Evolutionary conservation across 192 early-diverging fungal species (phyloP).

Genomic region (Entomortierella chlamydospora): DNA sequence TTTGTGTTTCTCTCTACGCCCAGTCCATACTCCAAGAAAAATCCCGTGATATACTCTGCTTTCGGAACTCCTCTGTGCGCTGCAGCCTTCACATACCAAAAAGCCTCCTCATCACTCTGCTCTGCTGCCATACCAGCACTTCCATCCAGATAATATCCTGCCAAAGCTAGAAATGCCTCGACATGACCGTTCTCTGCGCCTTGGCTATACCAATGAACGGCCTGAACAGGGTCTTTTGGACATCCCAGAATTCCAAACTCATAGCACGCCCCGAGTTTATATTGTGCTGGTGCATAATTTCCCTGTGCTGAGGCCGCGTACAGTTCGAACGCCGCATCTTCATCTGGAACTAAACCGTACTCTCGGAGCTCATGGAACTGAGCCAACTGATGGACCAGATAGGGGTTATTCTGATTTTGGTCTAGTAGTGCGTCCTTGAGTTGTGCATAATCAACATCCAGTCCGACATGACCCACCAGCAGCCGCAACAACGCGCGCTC

Average conservation of each 20-base stretch:
- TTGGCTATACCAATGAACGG: conserved; percentile 79
- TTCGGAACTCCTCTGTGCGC: conserved; percentile 43
- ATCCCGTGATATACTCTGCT: conserved; percentile 52
- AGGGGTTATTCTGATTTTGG: conserved; percentile 37
- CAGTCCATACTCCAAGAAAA: conserved; percentile 48
- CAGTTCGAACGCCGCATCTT: conserved; percentile 42
- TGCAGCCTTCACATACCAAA: conserved; percentile 37
- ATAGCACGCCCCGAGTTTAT: conserved; percentile 80
- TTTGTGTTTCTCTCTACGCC: conserved; percentile 30
- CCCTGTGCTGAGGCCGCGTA: conserved; percentile 64
- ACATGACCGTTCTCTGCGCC: conserved; percentile 85
- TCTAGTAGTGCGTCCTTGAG: conserved; percentile 44
- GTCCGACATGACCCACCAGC: conserved; percentile 40
- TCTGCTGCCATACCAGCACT: conserved; percentile 42
- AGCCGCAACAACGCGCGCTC: conserved; percentile 37
- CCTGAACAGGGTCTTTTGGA: conserved; percentile 68
- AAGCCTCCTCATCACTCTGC: conserved; percentile 49
- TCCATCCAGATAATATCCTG: conserved; percentile 85
- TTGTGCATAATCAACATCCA: conserved; percentile 45
- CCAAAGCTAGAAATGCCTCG: conserved; percentile 85
- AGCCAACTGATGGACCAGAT: conserved; percentile 43
- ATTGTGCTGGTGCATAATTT: conserved; percentile 76
- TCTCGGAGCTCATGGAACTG: conserved; percentile 49
- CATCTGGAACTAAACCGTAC: conserved; percentile 46
- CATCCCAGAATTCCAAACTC: conserved; percentile 82